Percentiles rank a stretch among this genome's conserved stretches.
Evolutionary conservation across 2,329 filamentous ascomycete species (phyloP).

Genomic region (Ceratocystis cubensis): DNA sequence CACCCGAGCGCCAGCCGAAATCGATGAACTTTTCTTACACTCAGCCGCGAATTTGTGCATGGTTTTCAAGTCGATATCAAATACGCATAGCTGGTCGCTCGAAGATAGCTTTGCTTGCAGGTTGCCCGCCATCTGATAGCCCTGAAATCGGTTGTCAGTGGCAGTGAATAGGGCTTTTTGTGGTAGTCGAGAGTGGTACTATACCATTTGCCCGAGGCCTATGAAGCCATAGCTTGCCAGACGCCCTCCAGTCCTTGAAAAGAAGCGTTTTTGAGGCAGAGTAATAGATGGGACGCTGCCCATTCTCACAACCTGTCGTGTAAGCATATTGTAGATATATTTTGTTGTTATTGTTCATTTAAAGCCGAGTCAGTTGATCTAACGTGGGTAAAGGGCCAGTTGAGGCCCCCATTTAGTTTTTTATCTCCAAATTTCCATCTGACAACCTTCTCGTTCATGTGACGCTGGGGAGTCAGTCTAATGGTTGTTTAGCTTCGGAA

Average conservation of each 20-base stretch:
- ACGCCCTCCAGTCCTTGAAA: conserved; percentile 37
- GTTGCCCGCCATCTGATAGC: conserved; percentile 52
- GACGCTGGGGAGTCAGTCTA: background rate
- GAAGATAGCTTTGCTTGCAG: conserved; percentile 44
- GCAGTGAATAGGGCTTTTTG: background rate
- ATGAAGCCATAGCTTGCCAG: conserved; percentile 47
- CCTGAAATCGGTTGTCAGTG: conserved; percentile 29
- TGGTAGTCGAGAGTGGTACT: conserved; percentile 20
- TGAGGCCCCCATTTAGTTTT: background rate
- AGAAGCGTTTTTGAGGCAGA: conserved; percentile 35
- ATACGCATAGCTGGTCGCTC: conserved; percentile 40
- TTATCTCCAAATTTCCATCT: background rate
- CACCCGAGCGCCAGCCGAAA: conserved; percentile 36
- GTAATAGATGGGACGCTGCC: background rate
- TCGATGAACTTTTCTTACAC: conserved; percentile 30
- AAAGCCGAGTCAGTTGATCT: too few relatives aligned
- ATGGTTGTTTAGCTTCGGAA: background rate
- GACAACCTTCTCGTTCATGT: background rate
- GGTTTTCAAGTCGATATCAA: conserved; percentile 43
- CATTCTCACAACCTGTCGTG: background rate
- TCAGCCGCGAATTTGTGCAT: conserved; percentile 37
- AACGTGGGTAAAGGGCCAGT: background rate
- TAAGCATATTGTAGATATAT: background rate
- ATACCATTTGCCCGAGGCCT: conserved; percentile 49
- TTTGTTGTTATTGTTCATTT: too few relatives aligned